Conservation (phyloP, 1,139 yeast species). For the Hyphopichia fennica region DNA sequence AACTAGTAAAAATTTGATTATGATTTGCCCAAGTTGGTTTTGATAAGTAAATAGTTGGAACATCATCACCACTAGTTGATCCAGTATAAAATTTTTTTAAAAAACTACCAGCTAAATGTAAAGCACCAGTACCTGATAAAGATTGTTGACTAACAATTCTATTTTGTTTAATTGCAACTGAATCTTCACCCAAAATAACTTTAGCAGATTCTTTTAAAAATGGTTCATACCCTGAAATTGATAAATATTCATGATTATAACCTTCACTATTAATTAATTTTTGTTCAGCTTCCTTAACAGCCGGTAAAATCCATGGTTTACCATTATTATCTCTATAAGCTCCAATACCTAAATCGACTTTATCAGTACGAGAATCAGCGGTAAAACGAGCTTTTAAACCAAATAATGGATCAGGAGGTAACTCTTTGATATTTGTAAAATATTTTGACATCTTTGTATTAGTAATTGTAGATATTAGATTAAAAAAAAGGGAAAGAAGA, state of each 20-base stretch:
- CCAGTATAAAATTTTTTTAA: slow-evolving; percentile 55
- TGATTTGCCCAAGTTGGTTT: slow-evolving; percentile 98
- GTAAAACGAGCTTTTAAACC: slow-evolving; percentile 76
- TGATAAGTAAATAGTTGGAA: slow-evolving; percentile 67
- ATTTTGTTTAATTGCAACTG: slow-evolving; percentile 51
- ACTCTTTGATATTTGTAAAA: slow-evolving; percentile 51
- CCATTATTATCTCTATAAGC: slow-evolving; percentile 94
- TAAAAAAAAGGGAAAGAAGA: background rate
- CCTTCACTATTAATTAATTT: slow-evolving; percentile 46
- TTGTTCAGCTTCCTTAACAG: slow-evolving; percentile 75
- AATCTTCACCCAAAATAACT: slow-evolving; percentile 70
- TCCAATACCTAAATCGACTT: slow-evolving; percentile 92
- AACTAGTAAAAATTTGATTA: slow-evolving; percentile 69
- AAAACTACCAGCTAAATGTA: slow-evolving; percentile 83
- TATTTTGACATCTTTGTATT: slow-evolving; percentile 29
- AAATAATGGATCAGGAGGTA: slow-evolving; percentile 80
- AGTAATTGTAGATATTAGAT: too few species aligned
- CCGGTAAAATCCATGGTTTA: slow-evolving; percentile 91
- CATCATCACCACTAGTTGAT: slow-evolving; percentile 13
- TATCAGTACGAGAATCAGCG: slow-evolving; percentile 62
- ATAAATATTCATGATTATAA: slow-evolving; percentile 89
- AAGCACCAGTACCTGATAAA: slow-evolving; percentile 93
- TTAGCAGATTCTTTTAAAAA: slow-evolving; percentile 76
- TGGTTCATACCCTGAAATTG: slow-evolving; percentile 74
- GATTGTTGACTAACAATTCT: slow-evolving; percentile 79